Percentiles rank a stretch among this genome's conserved stretches.
Evolutionary conservation across 169 alveolate genomes (phyloP).

Genomic region (Miamiensis avidus): DNA sequence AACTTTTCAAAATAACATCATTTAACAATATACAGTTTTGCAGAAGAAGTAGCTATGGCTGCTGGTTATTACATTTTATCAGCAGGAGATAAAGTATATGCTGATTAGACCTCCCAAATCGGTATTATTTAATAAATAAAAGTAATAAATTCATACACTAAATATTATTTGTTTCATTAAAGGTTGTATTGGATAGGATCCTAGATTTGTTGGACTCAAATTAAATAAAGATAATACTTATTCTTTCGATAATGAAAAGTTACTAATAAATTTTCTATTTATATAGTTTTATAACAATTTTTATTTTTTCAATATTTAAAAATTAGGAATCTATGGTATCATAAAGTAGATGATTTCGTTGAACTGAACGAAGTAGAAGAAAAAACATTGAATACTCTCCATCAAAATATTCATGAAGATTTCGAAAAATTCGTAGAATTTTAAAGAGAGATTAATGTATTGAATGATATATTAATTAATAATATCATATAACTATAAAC

Average conservation of each 20-base stretch:
- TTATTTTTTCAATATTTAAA: no score
- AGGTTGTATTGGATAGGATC: background rate
- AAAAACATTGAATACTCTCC: background rate
- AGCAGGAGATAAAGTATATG: slow-evolving; percentile 40
- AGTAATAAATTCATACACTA: no score
- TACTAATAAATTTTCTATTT: no score
- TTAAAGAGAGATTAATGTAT: background rate
- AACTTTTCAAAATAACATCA: slow-evolving; percentile 32
- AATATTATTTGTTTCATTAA: no score
- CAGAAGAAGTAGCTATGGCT: slow-evolving; percentile 37
- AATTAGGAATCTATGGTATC: background rate
- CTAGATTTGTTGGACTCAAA: background rate
- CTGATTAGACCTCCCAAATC: slow-evolving; percentile 29
- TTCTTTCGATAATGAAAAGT: background rate
- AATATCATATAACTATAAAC: no score
- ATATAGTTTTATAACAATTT: no score
- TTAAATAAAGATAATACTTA: no score
- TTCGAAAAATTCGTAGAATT: background rate
- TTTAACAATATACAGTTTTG: slow-evolving; percentile 40
- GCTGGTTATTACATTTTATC: slow-evolving; percentile 36
- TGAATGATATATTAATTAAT: no score
- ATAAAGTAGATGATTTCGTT: background rate
- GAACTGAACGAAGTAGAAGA: background rate
- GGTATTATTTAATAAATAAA: slow-evolving; percentile 6
- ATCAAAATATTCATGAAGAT: background rate